A percentile compares a stretch with the other conserved stretches of the same genome.
Evolutionary conservation across 495 filamentous ascomycete genomes (phyloP).

Genomic region (Xylaria castorea): DNA sequence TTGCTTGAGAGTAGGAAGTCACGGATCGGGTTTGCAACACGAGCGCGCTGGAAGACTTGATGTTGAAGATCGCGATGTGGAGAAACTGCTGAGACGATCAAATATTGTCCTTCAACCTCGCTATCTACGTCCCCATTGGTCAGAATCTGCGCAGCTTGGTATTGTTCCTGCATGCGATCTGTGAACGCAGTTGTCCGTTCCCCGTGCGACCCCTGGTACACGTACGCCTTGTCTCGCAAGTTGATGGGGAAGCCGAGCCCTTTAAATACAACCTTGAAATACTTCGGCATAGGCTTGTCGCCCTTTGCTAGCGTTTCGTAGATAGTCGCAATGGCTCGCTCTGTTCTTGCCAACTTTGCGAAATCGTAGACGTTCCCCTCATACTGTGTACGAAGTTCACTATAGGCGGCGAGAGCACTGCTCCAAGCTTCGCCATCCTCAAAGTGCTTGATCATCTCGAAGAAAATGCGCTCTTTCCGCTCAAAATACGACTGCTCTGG

Average conservation of each 20-base stretch:
- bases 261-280: constrained; percentile 91
- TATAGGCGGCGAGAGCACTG: constrained; percentile 86
- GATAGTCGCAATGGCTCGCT: constrained; percentile 91
- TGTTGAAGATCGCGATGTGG: constrained; percentile 82
- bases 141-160: constrained; percentile 85
- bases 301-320: constrained; percentile 87
- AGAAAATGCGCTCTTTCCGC: constrained; percentile 89
- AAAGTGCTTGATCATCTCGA: constrained; percentile 91
- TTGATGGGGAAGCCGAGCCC: constrained; percentile 86
- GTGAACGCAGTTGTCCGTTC: constrained; percentile 84
- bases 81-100: constrained; percentile 81
- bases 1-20: constrained; percentile 83
- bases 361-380: constrained; percentile 90
- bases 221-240: constrained; percentile 88
- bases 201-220: constrained; percentile 80
- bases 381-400: constrained; percentile 88
- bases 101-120: constrained; percentile 87
- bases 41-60: constrained; percentile 85
- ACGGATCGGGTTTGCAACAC: constrained; percentile 79
- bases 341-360: constrained; percentile 83
- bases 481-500: constrained; percentile 90
- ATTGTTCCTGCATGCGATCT: constrained; percentile 90
- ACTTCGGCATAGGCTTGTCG: constrained; percentile 76
- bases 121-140: constrained; percentile 69
- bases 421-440: constrained; percentile 94